Conservation (phyloP, 75 land plant species). For the Gnetum montanum region DNA sequence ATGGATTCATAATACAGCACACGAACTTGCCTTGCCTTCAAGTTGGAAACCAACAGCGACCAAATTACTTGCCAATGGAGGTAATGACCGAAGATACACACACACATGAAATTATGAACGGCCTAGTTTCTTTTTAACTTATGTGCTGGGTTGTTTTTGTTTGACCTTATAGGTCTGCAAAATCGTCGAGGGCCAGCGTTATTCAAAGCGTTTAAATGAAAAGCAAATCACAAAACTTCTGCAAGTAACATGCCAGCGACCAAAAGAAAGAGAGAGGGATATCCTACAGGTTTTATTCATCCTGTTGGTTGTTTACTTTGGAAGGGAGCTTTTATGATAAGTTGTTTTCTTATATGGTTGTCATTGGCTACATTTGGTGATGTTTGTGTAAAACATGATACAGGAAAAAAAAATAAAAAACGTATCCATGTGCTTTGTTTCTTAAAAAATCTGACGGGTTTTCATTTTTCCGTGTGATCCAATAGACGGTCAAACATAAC, state of each 20-base stretch:
- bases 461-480: too few species aligned
- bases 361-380: too few species aligned
- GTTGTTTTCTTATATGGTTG: too few species aligned
- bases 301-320: neutral
- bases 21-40: conserved; percentile 40
- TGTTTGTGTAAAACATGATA: neutral
- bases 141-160: neutral
- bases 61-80: conserved; percentile 50
- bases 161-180: conserved; percentile 59
- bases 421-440: too few species aligned
- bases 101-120: neutral
- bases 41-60: conserved; percentile 38
- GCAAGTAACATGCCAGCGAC: conserved; percentile 90
- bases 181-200: conserved; percentile 88
- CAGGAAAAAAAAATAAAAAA: neutral
- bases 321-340: neutral
- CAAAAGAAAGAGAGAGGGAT: conserved; percentile 61
- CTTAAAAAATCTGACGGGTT: too few species aligned
- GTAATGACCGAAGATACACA: conserved; percentile 6
- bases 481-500: conserved; percentile 83
- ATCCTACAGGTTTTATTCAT: conserved; percentile 52
- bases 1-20: conserved; percentile 29
- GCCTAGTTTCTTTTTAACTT: neutral
- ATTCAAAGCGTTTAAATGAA: conserved; percentile 78
- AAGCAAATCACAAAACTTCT: conserved; percentile 74